phyloP scores from a whole-genome alignment of 257 asterid genomes.

The Salvia rosmarinus region DNA sequence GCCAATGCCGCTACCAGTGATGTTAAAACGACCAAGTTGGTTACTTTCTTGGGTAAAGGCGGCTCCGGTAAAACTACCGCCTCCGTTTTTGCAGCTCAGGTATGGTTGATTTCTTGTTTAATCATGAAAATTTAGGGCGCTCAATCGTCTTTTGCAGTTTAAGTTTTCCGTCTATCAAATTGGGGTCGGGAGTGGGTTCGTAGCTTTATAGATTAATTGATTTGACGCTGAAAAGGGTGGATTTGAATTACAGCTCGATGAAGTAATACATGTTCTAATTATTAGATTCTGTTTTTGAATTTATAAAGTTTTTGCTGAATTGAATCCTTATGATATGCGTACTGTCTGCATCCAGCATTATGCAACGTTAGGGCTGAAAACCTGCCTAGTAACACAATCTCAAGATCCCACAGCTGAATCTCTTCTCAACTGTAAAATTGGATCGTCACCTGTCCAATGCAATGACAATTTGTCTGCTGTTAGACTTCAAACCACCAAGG shows the following conservation, averaged over 20 bases:
- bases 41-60: conserved; percentile 93
- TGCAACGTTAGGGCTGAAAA: conserved; percentile 80
- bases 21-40: conserved; percentile 61
- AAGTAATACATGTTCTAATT: not conserved
- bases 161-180: not conserved
- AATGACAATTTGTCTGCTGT: conserved; percentile 68
- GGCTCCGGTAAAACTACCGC: conserved; percentile 95
- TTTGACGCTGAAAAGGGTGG: not conserved
- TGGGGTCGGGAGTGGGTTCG: no score
- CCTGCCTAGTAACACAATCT: conserved; percentile 85
- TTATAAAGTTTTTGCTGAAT: not conserved
- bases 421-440: conserved; percentile 81
- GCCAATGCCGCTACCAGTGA: conserved; percentile 44
- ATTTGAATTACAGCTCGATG: not conserved
- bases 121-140: conserved; percentile 12
- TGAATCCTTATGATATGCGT: no score
- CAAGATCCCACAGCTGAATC: conserved; percentile 86
- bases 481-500: conserved; percentile 90
- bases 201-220: no score
- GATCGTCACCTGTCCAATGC: conserved; percentile 64
- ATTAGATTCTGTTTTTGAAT: not conserved
- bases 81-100: conserved; percentile 97
- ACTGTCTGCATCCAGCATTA: conserved; percentile 64
- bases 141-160: not conserved
- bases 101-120: conserved; percentile 18